Base-by-base conservation (phyloP, 1,139 yeast species). In the Saccharomyces hybrid region DNA sequence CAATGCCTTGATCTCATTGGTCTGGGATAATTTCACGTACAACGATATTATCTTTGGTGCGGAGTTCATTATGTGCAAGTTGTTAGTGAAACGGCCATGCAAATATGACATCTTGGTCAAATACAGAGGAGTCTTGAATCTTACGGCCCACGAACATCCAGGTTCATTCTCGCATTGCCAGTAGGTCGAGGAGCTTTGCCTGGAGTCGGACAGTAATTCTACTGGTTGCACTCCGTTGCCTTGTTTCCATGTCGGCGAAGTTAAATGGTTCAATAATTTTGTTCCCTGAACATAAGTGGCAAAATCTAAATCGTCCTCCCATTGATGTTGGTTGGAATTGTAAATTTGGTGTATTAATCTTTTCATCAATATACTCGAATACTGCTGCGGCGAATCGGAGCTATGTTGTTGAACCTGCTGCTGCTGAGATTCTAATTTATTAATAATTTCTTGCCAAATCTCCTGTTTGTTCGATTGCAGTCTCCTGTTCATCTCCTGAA, bases 121-220 rank as follows among this genome's bases (percentile, higher is more conserved):
- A 55, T 68, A 70, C 1, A 72, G 57, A 11, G 76, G 74, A 47
- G 71, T 70, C 7, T 64, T 57, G 52, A 73, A 72, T 48, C 70
- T 63, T n/a, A 71, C 64, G 0, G 73, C 72, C 56, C 74, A 62
- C n/a, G 61, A 51, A 42, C 73, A 65, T 8, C 60, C 58, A 2
- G 58, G 48, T 0, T 60, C 49, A 0, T 57, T 57, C 1, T 55
- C 52, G 47, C 74, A 66, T 57, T 64, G 70, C 76, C 75, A 73
- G 54, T 70, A 70, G 4, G 70, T 62, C 2, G 72, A 63, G 4
- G 65, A 54, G 27, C 61, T 57, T n/a, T 51, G 32, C 14, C 57
- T 62, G 1, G 64, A 54, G 44, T 65, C 69, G 9, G 61, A 54
- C 48, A 69, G 56, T 31, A 69, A 51, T 49, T 66, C 68, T 20